Conservation (phyloP, 441 rosid genomes). For the Euphorbia celastroides region DNA sequence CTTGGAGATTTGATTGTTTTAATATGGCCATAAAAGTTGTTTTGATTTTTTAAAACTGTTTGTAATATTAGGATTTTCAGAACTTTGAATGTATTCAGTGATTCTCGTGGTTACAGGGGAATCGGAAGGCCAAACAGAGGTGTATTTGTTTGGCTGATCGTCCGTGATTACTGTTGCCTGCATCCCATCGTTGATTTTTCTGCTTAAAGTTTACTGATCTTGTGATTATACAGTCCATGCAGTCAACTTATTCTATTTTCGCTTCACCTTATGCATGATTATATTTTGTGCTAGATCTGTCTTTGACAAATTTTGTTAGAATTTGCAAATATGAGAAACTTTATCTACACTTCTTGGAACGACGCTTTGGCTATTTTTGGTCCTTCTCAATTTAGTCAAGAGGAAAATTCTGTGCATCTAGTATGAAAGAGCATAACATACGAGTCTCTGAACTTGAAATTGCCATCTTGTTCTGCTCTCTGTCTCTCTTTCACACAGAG, state of each 20-base stretch:
- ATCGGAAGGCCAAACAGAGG: background rate
- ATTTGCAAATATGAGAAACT: too few relatives aligned
- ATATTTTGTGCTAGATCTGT: too few relatives aligned
- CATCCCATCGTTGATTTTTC: too few relatives aligned
- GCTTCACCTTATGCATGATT: too few relatives aligned
- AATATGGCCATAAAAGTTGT: background rate
- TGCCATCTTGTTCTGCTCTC: background rate
- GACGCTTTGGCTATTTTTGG: background rate
- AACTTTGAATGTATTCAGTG: background rate
- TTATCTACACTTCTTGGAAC: background rate
- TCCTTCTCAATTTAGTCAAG: background rate
- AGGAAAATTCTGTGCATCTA: background rate
- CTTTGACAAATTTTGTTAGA: too few relatives aligned
- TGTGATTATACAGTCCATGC: too few relatives aligned
- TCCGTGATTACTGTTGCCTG: too few relatives aligned
- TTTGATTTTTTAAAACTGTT: background rate
- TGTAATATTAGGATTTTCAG: background rate
- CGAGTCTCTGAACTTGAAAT: background rate
- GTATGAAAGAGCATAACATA: background rate
- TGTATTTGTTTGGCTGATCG: background rate
- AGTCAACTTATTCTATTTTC: too few relatives aligned
- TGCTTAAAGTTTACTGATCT: too few relatives aligned
- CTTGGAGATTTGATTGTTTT: background rate
- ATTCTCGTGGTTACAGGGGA: background rate
- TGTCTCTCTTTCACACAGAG: background rate